phyloP scores from a whole-genome alignment of 805 yeast species.

The Wilhelminamyces savonicus region DNA sequence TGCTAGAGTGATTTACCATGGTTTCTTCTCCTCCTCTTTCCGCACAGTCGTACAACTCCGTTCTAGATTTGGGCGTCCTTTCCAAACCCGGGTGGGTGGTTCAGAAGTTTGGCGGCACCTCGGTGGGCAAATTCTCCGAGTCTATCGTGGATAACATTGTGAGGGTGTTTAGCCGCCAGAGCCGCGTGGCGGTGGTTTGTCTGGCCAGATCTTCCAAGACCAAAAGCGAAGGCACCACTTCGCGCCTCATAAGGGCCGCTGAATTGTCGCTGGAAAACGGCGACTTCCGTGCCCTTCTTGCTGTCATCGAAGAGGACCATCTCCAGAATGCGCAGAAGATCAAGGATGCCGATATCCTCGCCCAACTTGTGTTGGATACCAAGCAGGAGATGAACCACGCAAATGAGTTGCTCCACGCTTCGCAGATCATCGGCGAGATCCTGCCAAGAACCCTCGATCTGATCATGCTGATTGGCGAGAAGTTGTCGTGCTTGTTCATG shows the following conservation, averaged over 20 bases:
- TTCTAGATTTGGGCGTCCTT: conserved; percentile 27
- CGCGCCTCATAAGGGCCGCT: conserved; percentile 77
- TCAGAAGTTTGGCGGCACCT: conserved; percentile 96
- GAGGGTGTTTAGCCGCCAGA: conserved; percentile 50
- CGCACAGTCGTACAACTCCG: conserved; percentile 33
- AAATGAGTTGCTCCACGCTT: conserved; percentile 71
- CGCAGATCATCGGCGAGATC: conserved; percentile 87
- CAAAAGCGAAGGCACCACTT: conserved; percentile 93
- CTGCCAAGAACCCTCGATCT: conserved; percentile 82
- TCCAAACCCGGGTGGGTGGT: conserved; percentile 37
- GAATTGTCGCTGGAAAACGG: conserved; percentile 62
- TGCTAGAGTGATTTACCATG: no score
- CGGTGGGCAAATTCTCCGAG: conserved; percentile 90
- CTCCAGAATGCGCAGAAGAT: conserved; percentile 62
- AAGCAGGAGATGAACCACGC: conserved; percentile 61
- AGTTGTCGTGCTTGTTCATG: conserved; percentile 85
- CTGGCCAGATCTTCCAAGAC: conserved; percentile 90
- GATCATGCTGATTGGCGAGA: conserved; percentile 92
- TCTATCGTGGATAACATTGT: conserved; percentile 83
- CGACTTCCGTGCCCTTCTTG: conserved; percentile 53
- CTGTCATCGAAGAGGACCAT: conserved; percentile 75
- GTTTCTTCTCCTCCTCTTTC: conserved; percentile 14
- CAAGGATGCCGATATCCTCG: conserved; percentile 37
- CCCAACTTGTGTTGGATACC: conserved; percentile 53
- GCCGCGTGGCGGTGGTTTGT: conserved; percentile 88